A percentile compares a stretch with the other conserved stretches of the same genome.
phyloP scores from a whole-genome alignment of 2,329 filamentous ascomycete genomes.

The Botrytis medusae region DNA sequence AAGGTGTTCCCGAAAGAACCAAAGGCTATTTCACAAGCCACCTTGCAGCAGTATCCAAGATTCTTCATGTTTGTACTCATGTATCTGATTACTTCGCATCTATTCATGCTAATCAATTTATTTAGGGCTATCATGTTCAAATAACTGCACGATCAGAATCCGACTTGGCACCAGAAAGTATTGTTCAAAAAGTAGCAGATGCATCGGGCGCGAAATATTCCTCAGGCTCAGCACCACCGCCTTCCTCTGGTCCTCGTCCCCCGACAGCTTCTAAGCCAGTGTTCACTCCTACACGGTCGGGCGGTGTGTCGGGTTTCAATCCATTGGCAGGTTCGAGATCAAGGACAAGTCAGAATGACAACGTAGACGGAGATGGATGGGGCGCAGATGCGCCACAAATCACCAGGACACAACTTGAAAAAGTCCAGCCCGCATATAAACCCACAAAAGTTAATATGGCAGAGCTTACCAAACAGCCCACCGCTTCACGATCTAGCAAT shows the following conservation, averaged over 20 bases:
- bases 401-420: conserved; percentile 82
- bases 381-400: conserved; percentile 90
- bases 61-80: conserved; percentile 66
- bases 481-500: conserved; percentile 58
- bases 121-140: conserved; percentile 88
- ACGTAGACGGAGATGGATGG: conserved; percentile 86
- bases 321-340: conserved; percentile 66
- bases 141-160: conserved; percentile 90
- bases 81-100: neutral
- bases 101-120: conserved; percentile 24
- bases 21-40: conserved; percentile 99
- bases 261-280: conserved; percentile 84
- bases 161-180: conserved; percentile 82
- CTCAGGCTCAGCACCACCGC: conserved; percentile 60
- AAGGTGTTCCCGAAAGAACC: conserved; percentile 95
- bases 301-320: conserved; percentile 56
- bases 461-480: conserved; percentile 71
- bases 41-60: conserved; percentile 81
- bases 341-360: conserved; percentile 51
- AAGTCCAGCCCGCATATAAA: conserved; percentile 88
- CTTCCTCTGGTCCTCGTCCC: conserved; percentile 47
- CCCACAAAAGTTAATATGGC: conserved; percentile 94
- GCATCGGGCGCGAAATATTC: conserved; percentile 95
- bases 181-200: conserved; percentile 91
- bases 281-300: conserved; percentile 71